phyloP scores from a whole-genome alignment of 495 filamentous ascomycete species.

The Penicillium arizonense region DNA sequence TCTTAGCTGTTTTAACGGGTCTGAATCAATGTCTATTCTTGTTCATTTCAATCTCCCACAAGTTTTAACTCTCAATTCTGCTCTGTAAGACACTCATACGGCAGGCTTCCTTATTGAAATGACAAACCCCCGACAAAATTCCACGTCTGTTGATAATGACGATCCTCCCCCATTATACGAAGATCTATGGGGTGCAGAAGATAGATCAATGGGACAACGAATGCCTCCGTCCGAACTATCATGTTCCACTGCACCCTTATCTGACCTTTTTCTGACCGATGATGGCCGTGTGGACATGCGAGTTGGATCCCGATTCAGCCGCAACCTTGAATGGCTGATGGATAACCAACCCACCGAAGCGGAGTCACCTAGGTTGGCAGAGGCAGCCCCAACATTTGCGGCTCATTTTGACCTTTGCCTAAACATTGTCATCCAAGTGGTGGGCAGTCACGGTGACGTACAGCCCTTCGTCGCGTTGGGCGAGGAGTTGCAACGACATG shows the following conservation, averaged over 20 bases:
- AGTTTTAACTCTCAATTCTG: too few relatives aligned
- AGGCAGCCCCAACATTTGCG: neutral
- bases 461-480: conserved; percentile 66
- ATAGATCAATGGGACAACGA: neutral
- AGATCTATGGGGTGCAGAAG: neutral
- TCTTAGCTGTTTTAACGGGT: too few relatives aligned
- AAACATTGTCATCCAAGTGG: conserved; percentile 72
- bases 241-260: neutral
- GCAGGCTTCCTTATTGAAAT: too few relatives aligned
- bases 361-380: neutral
- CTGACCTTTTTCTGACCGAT: neutral
- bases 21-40: too few relatives aligned
- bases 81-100: too few relatives aligned
- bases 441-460: conserved; percentile 67
- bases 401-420: conserved; percentile 21
- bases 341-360: neutral
- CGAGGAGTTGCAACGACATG: conserved; percentile 41
- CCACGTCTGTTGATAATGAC: too few relatives aligned
- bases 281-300: neutral
- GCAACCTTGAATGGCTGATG: neutral
- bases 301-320: neutral
- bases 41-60: too few relatives aligned
- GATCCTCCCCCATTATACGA: neutral
- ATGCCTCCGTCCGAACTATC: neutral
- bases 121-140: too few relatives aligned